Evolutionary conservation across 1,284 basidiomycete species (phyloP).

Genomic region (Heterobasidion irregulare): DNA sequence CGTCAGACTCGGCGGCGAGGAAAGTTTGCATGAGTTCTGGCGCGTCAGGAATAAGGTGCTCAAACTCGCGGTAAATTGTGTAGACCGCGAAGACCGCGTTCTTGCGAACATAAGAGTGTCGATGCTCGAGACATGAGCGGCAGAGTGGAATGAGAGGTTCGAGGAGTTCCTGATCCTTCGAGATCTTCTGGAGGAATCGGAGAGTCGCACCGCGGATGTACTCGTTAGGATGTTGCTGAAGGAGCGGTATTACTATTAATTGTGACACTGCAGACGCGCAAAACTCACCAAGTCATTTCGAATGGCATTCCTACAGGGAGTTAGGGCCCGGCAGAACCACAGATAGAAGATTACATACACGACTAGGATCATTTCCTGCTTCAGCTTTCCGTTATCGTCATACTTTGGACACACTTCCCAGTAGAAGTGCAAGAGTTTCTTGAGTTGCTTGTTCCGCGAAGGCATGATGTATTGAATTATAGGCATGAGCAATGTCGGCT

Average conservation of each 20-base stretch:
- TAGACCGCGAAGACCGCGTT: constrained; percentile 97
- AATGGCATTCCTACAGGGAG: constrained; percentile 76
- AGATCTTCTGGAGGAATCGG: constrained; percentile 93
- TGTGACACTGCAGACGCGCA: neutral
- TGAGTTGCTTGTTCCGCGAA: constrained; percentile 92
- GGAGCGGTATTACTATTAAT: neutral
- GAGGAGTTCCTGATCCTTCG: constrained; percentile 89
- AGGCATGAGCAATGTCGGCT: constrained; percentile 93
- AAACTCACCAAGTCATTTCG: constrained; percentile 85
- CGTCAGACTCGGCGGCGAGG: constrained; percentile 94
- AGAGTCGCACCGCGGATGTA: constrained; percentile 98
- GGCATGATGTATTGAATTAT: constrained; percentile 98
- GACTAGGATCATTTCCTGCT: constrained; percentile 99
- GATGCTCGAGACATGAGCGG: constrained; percentile 92
- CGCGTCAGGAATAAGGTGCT: constrained; percentile 93
- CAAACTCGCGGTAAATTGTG: constrained; percentile 91
- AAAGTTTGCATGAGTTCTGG: constrained; percentile 97
- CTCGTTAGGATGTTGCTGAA: constrained; percentile 97
- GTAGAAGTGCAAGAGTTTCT: constrained; percentile 98
- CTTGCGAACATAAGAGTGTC: constrained; percentile 97
- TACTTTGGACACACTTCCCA: constrained; percentile 99
- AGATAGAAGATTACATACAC: constrained; percentile 54
- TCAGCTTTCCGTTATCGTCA: constrained; percentile 94
- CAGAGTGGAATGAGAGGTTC: constrained; percentile 95
- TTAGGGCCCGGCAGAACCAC: constrained; percentile 1